Evolutionary conservation across 306 rosid genomes (phyloP).

Genomic region (Luffa aegyptiaca): DNA sequence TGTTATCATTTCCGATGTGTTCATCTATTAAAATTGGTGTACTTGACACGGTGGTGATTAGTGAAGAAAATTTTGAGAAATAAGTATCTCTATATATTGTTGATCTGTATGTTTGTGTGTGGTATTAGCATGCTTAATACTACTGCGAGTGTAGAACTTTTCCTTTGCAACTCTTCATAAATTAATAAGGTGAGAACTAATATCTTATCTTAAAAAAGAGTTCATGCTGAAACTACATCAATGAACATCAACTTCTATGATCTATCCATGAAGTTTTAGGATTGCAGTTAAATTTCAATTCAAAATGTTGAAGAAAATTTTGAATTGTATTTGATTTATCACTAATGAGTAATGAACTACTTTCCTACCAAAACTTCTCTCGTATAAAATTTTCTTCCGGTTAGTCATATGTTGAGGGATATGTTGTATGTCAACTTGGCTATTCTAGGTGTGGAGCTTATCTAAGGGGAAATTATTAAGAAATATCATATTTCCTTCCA

Average conservation of each 20-base stretch:
- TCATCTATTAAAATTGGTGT: neutral
- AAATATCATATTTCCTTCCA: slow-evolving; percentile 50
- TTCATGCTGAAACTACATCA: neutral
- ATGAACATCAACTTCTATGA: neutral
- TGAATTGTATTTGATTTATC: neutral
- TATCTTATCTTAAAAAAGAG: neutral
- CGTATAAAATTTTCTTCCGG: neutral
- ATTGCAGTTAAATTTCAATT: neutral
- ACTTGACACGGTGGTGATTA: neutral
- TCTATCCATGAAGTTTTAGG: neutral
- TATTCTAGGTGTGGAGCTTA: slow-evolving; percentile 70
- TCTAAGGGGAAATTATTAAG: slow-evolving; percentile 51
- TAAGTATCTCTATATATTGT: neutral
- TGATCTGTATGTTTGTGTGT: too few relatives aligned
- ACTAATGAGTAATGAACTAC: neutral
- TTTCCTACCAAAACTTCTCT: neutral
- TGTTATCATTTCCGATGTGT: neutral
- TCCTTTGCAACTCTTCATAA: neutral
- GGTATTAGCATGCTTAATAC: neutral
- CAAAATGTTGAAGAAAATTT: neutral
- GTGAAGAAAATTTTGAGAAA: neutral
- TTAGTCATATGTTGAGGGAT: neutral
- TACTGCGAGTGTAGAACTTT: neutral
- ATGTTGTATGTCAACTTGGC: neutral
- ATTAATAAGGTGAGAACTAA: neutral